A percentile compares a stretch with the other conserved stretches of the same genome.
phyloP scores from a whole-genome alignment of 345 rosid species.

The Populus nigra region DNA sequence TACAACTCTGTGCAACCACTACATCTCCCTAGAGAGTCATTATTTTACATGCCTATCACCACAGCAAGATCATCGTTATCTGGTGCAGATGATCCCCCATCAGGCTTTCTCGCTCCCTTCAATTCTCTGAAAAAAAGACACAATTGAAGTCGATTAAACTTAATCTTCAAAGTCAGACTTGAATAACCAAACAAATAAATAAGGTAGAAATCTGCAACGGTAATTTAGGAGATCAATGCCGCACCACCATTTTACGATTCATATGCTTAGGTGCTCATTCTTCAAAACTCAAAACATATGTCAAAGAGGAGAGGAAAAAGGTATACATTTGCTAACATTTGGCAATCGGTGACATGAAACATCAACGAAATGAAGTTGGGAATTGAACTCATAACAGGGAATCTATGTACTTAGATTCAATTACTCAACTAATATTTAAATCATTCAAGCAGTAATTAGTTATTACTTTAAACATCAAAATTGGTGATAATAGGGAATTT shows the following conservation, averaged over 20 bases:
- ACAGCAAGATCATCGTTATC: not conserved
- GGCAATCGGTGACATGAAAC: no score
- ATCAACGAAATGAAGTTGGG: no score
- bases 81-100: not conserved
- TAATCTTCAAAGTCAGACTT: not conserved
- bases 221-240: not conserved
- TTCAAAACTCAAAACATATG: no score
- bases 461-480: not conserved
- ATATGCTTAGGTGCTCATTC: no score
- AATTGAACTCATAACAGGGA: no score
- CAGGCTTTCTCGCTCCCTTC: constrained; percentile 2
- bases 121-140: constrained; percentile 18
- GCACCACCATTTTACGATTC: not conserved
- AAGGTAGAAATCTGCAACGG: not conserved
- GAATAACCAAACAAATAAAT: not conserved
- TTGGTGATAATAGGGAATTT: not conserved
- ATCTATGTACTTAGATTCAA: not conserved
- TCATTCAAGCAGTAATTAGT: not conserved
- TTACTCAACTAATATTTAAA: not conserved
- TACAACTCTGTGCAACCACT: constrained; percentile 3
- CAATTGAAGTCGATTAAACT: not conserved
- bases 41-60: constrained; percentile 9
- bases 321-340: no score
- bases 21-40: constrained; percentile 8
- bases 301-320: no score